Evolutionary conservation across 768 basidiomycete genomes (phyloP), one percentile per base, ranked within the genome.

Genomic region (Boletus rubescentipes): DNA sequence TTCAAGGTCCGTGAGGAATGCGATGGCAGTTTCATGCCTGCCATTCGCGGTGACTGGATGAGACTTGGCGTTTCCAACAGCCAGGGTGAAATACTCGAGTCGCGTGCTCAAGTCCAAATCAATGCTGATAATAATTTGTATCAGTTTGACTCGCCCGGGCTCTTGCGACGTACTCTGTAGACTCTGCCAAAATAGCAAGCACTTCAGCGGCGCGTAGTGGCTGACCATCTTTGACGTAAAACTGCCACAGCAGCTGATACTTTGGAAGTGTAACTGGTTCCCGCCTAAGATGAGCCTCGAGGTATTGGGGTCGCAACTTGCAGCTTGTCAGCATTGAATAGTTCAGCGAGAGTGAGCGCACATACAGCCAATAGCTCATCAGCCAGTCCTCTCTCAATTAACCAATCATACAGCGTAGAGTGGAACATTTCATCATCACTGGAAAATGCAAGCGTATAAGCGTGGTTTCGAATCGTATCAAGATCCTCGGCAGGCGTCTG

Each of bases 21-120:
- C 87, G 46, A 98, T 92, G n/a, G 92, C 91, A 30, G 87, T 88
- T 67, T 94, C 91, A 61, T 93, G 89, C 53, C 83, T 78, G 10
- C 89, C 87, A 30, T 83, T 80, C 16, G 81, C 77, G 18, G 92
- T 86, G 9, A 91, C 81, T 1, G 91, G 89, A 67, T 95, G 92
- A 15, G 96, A 96, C 72, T 98, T 98, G 46, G 94, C 96, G 65
- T 98, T 97, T 49, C 91, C 90, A 39, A 98, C 89, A 1, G 97
- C 93, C 45, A 97, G 83, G 1, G 94, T 95, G 40, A 98, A 80
- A 71, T 91, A 97, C 67, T 98, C 93, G 50, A 98, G 73, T 49
- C 97, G 84, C 49, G 82, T 76, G 51, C 87, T 83, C 36, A 99
- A 75, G 9, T 80, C 66, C 29, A 91, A 70, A 46, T 84, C 77